Evolutionary conservation across 106 monocot genomes (phyloP).

Genomic region (Apostasia ramifera): DNA sequence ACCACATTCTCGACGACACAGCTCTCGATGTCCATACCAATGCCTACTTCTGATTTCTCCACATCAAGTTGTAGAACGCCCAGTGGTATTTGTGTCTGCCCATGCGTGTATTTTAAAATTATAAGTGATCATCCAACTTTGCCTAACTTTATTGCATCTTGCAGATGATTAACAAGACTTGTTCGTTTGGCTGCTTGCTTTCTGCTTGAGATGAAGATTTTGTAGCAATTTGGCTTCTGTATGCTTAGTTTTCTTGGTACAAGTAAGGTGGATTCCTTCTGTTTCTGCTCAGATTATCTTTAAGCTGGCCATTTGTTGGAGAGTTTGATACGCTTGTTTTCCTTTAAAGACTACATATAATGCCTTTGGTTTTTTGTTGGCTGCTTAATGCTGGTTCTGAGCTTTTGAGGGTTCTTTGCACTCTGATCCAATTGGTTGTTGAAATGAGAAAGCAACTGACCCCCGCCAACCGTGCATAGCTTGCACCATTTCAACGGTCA

Average conservation of each 20-base stretch:
- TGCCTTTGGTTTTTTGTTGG: too few relatives aligned
- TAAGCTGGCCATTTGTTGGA: background rate
- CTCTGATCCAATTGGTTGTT: too few relatives aligned
- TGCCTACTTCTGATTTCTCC: constrained; percentile 78
- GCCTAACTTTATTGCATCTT: background rate
- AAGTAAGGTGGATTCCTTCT: background rate
- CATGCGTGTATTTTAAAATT: background rate
- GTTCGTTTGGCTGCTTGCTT: background rate
- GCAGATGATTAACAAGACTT: constrained; percentile 11
- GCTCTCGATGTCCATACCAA: constrained; percentile 81
- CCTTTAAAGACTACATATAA: too few relatives aligned
- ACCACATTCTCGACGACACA: constrained; percentile 60
- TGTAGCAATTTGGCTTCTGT: background rate
- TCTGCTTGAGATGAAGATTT: background rate
- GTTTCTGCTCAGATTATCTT: background rate
- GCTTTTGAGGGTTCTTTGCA: too few relatives aligned
- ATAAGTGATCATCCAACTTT: background rate
- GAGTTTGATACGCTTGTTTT: too few relatives aligned
- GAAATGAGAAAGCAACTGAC: too few relatives aligned
- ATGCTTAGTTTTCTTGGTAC: background rate
- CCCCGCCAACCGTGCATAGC: too few relatives aligned
- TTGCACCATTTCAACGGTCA: too few relatives aligned
- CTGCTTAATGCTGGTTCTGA: too few relatives aligned
- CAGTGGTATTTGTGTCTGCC: constrained; percentile 23
- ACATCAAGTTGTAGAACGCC: constrained; percentile 59